phyloP scores from a whole-genome alignment of 257 asterid genomes.

The Lithospermum erythrorhizon region DNA sequence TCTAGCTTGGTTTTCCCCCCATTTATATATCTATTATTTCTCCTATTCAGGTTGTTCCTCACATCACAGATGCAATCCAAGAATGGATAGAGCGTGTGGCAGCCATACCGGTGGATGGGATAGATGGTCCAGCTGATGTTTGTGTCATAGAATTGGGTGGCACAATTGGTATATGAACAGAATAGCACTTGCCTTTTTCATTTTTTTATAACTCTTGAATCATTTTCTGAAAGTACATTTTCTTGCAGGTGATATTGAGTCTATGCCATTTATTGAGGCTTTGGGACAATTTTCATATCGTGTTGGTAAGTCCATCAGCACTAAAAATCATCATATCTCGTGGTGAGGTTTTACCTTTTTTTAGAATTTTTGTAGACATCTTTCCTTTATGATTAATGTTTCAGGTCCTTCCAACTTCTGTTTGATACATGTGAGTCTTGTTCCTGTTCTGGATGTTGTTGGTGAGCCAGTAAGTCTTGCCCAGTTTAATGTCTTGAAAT shows the following conservation, averaged over 20 bases:
- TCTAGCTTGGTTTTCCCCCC: background rate
- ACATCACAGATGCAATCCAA: constrained; percentile 77
- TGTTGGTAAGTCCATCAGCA: constrained; percentile 75
- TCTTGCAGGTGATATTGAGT: constrained; percentile 65
- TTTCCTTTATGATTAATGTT: constrained; percentile 11
- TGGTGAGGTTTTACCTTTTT: too few relatives aligned
- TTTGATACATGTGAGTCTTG: constrained; percentile 75
- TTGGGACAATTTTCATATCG: constrained; percentile 78
- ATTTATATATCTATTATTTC: constrained; percentile 11
- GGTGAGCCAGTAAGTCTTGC: constrained; percentile 58
- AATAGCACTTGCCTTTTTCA: background rate
- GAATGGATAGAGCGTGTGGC: constrained; percentile 80
- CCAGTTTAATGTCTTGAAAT: background rate
- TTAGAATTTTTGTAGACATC: too few relatives aligned
- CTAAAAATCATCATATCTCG: too few relatives aligned
- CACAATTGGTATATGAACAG: constrained; percentile 40
- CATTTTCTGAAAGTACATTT: constrained; percentile 4
- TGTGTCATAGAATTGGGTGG: constrained; percentile 83
- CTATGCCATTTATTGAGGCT: constrained; percentile 78
- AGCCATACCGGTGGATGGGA: constrained; percentile 59
- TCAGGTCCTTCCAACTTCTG: constrained; percentile 70
- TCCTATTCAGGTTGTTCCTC: constrained; percentile 60
- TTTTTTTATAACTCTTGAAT: background rate
- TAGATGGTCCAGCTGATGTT: constrained; percentile 77
- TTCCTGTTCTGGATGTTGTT: constrained; percentile 62